These are phyloP conservation scores for Ogataea philodendri DNA, from an alignment of 805 yeast species.

Conservation along the genomic window DNA sequence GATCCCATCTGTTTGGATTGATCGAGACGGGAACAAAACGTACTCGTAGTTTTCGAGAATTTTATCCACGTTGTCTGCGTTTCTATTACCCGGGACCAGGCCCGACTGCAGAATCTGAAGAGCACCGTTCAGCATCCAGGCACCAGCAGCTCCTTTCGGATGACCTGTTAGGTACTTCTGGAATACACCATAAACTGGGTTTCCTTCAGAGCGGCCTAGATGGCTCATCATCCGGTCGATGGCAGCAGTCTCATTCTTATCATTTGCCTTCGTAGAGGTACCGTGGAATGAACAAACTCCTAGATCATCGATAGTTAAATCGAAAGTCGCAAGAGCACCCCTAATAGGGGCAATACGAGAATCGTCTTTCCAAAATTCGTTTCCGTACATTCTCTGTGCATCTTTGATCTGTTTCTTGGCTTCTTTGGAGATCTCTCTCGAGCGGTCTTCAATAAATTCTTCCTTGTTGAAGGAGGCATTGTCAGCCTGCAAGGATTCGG, in stretches of 20 bases:
- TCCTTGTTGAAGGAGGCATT: conserved; percentile 52
- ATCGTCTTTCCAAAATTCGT: conserved; percentile 85
- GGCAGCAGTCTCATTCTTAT: conserved; percentile 94
- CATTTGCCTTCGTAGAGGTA: conserved; percentile 97
- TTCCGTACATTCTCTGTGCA: conserved; percentile 94
- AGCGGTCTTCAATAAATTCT: conserved; percentile 69
- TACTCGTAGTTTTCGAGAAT: conserved; percentile 78
- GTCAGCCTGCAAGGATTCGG: conserved; percentile 46
- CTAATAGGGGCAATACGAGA: conserved; percentile 95
- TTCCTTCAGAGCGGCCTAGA: conserved; percentile 95
- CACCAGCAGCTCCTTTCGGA: conserved; percentile 99
- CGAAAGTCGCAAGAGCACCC: conserved; percentile 94
- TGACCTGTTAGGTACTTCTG: conserved; percentile 99
- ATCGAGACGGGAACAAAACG: conserved; percentile 90
- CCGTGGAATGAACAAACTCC: conserved; percentile 99
- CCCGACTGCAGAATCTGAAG: conserved; percentile 90
- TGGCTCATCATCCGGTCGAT: conserved; percentile 91
- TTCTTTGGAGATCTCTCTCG: conserved; percentile 84
- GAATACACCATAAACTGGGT: conserved; percentile 97
- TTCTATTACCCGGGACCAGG: conserved; percentile 96
- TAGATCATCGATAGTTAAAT: conserved; percentile 89
- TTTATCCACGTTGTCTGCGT: conserved; percentile 94
- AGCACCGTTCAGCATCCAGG: conserved; percentile 99
- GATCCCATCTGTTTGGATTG: conserved; percentile 92
- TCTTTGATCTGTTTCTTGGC: conserved; percentile 79